Evolutionary conservation across 169 alveolate genomes (phyloP).

Genomic region (Cryptosporidium meleagridis): DNA sequence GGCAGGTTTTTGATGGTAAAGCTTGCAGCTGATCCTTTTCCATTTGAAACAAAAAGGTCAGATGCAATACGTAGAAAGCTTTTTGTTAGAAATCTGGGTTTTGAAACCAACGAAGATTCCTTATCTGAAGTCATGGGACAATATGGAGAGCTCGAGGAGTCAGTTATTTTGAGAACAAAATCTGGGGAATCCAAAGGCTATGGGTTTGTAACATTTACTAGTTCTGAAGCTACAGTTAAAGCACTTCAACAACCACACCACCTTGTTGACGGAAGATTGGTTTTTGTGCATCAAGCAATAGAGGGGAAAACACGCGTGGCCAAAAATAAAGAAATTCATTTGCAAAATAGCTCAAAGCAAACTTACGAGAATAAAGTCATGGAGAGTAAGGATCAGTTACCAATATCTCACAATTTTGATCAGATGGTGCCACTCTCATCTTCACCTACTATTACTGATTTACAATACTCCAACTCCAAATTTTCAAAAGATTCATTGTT

Average conservation of each 20-base stretch:
- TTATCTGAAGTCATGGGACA: constrained; percentile 76
- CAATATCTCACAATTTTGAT: background rate
- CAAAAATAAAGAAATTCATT: background rate
- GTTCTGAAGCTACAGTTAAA: constrained; percentile 79
- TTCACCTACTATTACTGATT: background rate
- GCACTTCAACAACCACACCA: constrained; percentile 84
- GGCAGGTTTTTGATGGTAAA: constrained; percentile 78
- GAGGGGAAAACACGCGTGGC: constrained; percentile 18
- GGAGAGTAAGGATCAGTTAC: background rate
- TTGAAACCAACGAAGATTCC: constrained; percentile 79
- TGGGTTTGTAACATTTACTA: constrained; percentile 80
- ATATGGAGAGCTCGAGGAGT: constrained; percentile 82
- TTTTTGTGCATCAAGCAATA: constrained; percentile 81
- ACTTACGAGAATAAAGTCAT: background rate
- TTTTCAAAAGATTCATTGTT: background rate
- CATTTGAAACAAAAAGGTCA: constrained; percentile 71
- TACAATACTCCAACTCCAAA: background rate
- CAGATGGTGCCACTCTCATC: background rate
- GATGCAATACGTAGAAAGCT: constrained; percentile 79
- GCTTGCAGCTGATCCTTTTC: constrained; percentile 81
- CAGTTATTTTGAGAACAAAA: constrained; percentile 78
- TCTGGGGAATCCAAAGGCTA: constrained; percentile 83
- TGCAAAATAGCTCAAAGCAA: background rate
- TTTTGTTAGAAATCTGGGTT: constrained; percentile 82
- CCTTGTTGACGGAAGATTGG: constrained; percentile 81